phyloP scores from a whole-genome alignment of 2,329 filamentous ascomycete genomes.

The Fonsecaea nubica region DNA sequence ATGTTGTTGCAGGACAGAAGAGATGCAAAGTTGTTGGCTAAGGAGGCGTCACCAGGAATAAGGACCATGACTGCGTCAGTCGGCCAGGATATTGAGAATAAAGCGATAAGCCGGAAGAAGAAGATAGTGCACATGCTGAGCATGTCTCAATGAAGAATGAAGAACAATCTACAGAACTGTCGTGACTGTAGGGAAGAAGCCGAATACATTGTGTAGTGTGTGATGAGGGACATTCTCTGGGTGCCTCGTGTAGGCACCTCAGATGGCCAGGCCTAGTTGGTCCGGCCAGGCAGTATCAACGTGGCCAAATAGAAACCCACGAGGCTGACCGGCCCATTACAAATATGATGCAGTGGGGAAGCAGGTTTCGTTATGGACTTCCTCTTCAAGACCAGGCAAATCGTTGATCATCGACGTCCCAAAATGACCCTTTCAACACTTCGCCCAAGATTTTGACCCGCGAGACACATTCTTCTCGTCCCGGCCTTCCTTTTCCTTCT shows the following conservation, averaged over 20 bases:
- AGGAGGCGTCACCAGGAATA: background rate
- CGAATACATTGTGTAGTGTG: no score
- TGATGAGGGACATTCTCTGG: no score
- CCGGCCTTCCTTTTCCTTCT: conserved; percentile 13
- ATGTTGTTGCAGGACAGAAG: background rate
- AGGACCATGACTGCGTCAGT: background rate
- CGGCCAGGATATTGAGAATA: background rate
- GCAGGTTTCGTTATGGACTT: conserved; percentile 17
- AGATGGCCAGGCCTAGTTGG: no score
- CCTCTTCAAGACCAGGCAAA: conserved; percentile 16
- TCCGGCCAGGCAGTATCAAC: no score
- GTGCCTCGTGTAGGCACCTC: no score
- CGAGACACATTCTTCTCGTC: conserved; percentile 3
- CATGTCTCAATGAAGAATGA: background rate
- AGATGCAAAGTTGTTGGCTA: background rate
- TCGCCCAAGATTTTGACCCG: background rate
- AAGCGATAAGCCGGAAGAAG: no score
- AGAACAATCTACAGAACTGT: background rate
- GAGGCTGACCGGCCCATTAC: no score
- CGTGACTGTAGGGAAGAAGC: no score
- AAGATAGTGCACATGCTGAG: background rate
- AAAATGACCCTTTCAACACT: conserved; percentile 1
- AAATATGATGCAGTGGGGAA: background rate
- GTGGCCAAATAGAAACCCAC: no score
- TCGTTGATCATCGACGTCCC: conserved; percentile 13